Evolutionary conservation across 2,329 filamentous ascomycete species (phyloP).

Genomic region (Sclerotinia trifoliorum): DNA sequence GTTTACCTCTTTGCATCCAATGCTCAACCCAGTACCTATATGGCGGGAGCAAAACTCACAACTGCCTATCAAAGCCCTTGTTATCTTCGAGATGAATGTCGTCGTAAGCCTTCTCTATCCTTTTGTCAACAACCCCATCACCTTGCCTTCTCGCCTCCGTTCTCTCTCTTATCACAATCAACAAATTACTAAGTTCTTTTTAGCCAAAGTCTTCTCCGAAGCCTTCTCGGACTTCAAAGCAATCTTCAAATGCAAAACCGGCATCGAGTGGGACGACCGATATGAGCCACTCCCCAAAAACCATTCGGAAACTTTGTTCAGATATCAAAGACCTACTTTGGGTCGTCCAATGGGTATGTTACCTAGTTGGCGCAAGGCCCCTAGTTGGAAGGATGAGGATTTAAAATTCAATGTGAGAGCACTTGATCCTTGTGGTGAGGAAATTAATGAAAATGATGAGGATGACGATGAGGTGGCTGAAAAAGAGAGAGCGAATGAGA

Average conservation of each 20-base stretch:
- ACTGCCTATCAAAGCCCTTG: slow-evolving; percentile 38
- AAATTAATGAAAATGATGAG: background rate
- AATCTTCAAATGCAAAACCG: slow-evolving; percentile 59
- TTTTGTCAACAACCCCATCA: too few species aligned
- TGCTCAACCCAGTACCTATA: slow-evolving; percentile 58
- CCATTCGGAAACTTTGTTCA: slow-evolving; percentile 18
- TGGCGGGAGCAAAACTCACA: slow-evolving; percentile 53
- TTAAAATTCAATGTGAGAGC: background rate
- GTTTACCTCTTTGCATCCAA: slow-evolving; percentile 66
- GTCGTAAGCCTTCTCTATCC: slow-evolving; percentile 28
- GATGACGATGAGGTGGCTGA: slow-evolving; percentile 5
- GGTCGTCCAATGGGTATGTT: slow-evolving; percentile 30
- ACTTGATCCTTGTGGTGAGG: slow-evolving; percentile 10
- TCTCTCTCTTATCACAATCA: background rate
- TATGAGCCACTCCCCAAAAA: slow-evolving; percentile 26
- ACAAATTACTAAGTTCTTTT: background rate
- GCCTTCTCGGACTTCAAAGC: slow-evolving; percentile 53
- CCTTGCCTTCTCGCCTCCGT: too few species aligned
- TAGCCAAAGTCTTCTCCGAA: slow-evolving; percentile 43
- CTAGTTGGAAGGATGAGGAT: background rate
- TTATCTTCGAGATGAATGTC: slow-evolving; percentile 42
- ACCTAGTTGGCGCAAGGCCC: slow-evolving; percentile 22
- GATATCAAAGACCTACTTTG: slow-evolving; percentile 25
- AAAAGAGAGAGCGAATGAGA: slow-evolving; percentile 4
- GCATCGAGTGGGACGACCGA: slow-evolving; percentile 59